phyloP scores from a whole-genome alignment of 495 filamentous ascomycete species.

The Pseudevernia furfuracea region DNA sequence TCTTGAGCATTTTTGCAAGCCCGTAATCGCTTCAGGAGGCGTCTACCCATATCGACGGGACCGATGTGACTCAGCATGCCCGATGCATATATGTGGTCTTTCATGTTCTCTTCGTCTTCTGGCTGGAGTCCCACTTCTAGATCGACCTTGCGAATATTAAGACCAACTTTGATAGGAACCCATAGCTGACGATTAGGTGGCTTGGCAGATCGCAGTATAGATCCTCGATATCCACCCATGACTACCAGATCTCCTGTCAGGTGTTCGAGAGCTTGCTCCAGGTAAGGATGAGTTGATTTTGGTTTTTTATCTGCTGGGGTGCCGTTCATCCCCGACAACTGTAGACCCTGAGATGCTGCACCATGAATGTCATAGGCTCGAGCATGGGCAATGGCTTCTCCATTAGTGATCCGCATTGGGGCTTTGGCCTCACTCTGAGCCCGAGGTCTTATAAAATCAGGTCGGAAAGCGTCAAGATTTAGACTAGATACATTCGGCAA shows the following conservation, averaged over 20 bases:
- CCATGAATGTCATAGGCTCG: too few relatives aligned
- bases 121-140: constrained; percentile 76
- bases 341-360: neutral
- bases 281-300: constrained; percentile 38
- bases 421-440: constrained; percentile 19
- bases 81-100: constrained; percentile 68
- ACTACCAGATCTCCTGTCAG: constrained; percentile 81
- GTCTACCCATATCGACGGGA: constrained; percentile 79
- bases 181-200: constrained; percentile 76
- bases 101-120: constrained; percentile 81
- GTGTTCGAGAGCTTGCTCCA: constrained; percentile 59
- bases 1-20: constrained; percentile 62
- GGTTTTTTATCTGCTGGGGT: constrained; percentile 14
- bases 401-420: constrained; percentile 14
- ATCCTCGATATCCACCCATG: constrained; percentile 86
- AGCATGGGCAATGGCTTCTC: neutral
- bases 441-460: constrained; percentile 38
- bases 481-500: constrained; percentile 50
- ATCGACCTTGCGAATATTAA: constrained; percentile 88
- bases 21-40: constrained; percentile 69
- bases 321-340: neutral
- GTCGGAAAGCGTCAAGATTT: constrained; percentile 34
- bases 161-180: constrained; percentile 88
- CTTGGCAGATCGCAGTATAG: constrained; percentile 75
- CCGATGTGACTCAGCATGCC: constrained; percentile 88